Evolutionary conservation across 2,329 filamentous ascomycete genomes (phyloP), one percentile per base, ranked within the genome.

Genomic region (Diaporthe nobilis): DNA sequence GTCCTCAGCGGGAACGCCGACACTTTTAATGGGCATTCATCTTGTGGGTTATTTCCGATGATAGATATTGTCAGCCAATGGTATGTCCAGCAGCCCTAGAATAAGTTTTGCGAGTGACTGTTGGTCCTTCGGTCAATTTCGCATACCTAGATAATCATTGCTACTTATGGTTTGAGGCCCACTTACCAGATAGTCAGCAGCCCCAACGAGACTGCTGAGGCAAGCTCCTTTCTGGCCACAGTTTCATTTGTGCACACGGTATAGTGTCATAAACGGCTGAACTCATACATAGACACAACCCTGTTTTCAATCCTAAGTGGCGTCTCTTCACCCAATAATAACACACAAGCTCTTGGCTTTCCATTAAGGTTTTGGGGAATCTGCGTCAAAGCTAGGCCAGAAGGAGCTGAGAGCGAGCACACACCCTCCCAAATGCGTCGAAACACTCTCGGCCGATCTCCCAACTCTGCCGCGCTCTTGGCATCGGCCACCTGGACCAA

Each of bases 361-460:
- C 8, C 1, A 67, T 37, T 37, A 51, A 67, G 25, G 44, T 34
- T 49, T 65, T 22, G 61, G 47, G 22, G 49, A 42, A 55, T 20
- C n/a, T 28, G 31, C 22, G n/a, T 39, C 65, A 31, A 53, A 4
- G 65, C 65, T 70, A 70, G 28, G 34, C 65, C 34, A 39, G n/a
- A 70, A 70, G 47, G 65, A 42, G 65, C 34, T 5, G 42, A 22
- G 17, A 65, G 42, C 15, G 37, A 28, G 15, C 39, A 49, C 25
- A 65, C 61, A 25, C 60, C 39, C 39, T 12, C 47, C 60, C 25
- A 44, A 37, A n/a, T 17, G 15, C 15, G 47, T 53, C 34, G 65
- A 68, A 68, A 68, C 65, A 39, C 22, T 5, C 34, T 70, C 34
- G 65, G 65, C 49, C 28, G 63, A 68, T 68, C 63, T 53, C 13